Evolutionary conservation across 257 asterid genomes (phyloP).

Genomic region (Jacaranda copaia): DNA sequence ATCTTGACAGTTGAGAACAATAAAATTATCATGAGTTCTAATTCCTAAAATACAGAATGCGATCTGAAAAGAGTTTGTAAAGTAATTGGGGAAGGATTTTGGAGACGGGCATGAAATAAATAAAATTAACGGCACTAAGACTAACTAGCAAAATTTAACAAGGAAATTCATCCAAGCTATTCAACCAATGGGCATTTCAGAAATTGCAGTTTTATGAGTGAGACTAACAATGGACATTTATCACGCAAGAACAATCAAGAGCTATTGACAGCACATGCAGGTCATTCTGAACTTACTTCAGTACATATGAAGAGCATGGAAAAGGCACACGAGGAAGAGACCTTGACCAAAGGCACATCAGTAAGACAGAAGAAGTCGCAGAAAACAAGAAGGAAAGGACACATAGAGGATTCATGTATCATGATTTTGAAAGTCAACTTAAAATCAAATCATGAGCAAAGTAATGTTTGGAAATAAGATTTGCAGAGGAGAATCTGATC

Average conservation of each 20-base stretch:
- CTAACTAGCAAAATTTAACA: slow-evolving; percentile 20
- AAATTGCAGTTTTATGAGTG: slow-evolving; percentile 22
- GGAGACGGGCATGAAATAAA: slow-evolving; percentile 11
- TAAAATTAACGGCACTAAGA: background rate
- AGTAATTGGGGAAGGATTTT: slow-evolving; percentile 9
- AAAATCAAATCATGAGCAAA: slow-evolving; percentile 48
- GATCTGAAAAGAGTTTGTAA: background rate
- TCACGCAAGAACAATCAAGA: slow-evolving; percentile 30
- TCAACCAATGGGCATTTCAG: slow-evolving; percentile 27
- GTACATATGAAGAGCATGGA: slow-evolving; percentile 25
- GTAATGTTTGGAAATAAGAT: slow-evolving; percentile 44
- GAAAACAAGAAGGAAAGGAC: slow-evolving; percentile 39
- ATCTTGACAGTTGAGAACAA: background rate
- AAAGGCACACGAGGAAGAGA: slow-evolving; percentile 38
- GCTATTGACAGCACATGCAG: slow-evolving; percentile 29
- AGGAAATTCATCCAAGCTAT: slow-evolving; percentile 30
- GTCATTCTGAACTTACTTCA: slow-evolving; percentile 32
- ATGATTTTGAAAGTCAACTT: slow-evolving; percentile 38
- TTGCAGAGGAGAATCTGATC: slow-evolving; percentile 44
- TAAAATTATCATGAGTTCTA: background rate
- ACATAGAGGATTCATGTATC: slow-evolving; percentile 40
- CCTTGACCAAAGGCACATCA: slow-evolving; percentile 32
- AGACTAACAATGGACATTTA: slow-evolving; percentile 14
- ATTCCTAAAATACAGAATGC: slow-evolving; percentile 13
- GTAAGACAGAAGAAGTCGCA: slow-evolving; percentile 38